These are phyloP conservation scores for Tuber indicum DNA, from an alignment of 495 filamentous ascomycete genomes.

Conservation along the genomic window DNA sequence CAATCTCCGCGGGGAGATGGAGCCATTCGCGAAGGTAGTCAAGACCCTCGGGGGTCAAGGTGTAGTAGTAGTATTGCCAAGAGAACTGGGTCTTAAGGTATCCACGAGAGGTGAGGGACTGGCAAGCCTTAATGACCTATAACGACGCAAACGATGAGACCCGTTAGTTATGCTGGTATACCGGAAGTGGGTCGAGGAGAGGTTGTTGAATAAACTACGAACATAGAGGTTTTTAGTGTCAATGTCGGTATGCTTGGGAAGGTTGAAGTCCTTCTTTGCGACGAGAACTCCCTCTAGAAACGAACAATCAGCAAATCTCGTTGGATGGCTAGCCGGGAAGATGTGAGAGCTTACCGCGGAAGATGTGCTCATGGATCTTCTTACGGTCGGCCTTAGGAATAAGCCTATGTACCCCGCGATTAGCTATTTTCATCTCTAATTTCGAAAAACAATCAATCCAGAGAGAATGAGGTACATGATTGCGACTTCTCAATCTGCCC, in stretches of 20 bases:
- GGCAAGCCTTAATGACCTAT: constrained; percentile 91
- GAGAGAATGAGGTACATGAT: constrained; percentile 29
- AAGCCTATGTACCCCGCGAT: constrained; percentile 56
- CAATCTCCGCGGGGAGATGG: constrained; percentile 98
- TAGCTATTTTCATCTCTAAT: constrained; percentile 13
- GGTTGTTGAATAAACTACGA: constrained; percentile 19
- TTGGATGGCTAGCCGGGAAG: constrained; percentile 7
- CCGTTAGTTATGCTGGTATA: constrained; percentile 7
- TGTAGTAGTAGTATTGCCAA: constrained; percentile 99
- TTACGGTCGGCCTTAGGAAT: constrained; percentile 99
- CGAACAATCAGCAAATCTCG: constrained; percentile 8
- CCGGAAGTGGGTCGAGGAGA: constrained; percentile 12
- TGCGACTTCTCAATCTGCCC: constrained; percentile 31
- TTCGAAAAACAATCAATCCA: not conserved
- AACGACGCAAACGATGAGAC: not conserved
- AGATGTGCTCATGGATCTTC: constrained; percentile 99
- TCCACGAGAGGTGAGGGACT: constrained; percentile 94
- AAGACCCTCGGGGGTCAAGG: constrained; percentile 96
- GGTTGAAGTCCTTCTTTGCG: constrained; percentile 97
- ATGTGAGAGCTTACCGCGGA: constrained; percentile 64
- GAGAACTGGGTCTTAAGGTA: constrained; percentile 99
- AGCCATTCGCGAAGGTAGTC: constrained; percentile 99
- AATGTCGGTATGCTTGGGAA: constrained; percentile 85
- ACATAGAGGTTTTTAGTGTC: constrained; percentile 97
- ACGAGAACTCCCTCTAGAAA: constrained; percentile 88